Conservation (phyloP, 441 rosid genomes). For the Pelargonium cotyledonis region DNA sequence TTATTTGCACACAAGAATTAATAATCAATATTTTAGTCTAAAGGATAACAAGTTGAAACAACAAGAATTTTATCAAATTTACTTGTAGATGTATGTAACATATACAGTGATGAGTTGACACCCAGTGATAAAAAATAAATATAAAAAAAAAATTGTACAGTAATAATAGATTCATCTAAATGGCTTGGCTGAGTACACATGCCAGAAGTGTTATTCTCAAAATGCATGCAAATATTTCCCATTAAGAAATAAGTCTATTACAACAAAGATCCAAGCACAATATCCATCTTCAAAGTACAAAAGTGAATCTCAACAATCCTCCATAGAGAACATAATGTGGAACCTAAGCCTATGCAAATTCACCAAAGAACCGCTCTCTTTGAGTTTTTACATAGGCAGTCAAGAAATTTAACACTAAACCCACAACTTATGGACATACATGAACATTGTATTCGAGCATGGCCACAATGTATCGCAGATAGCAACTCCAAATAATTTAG, state of each 20-base stretch:
- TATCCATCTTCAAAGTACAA: background rate
- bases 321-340: background rate
- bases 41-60: background rate
- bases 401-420: background rate
- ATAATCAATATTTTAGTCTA: background rate
- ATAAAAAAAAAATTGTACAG: background rate
- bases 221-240: background rate
- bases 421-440: background rate
- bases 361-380: background rate
- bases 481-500: background rate
- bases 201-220: background rate
- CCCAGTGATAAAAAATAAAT: background rate
- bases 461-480: background rate
- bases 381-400: background rate
- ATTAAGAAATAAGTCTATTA: background rate
- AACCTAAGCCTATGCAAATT: background rate
- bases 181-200: background rate
- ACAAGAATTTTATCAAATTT: background rate
- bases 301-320: background rate
- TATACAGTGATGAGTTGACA: background rate
- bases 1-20: slow-evolving; percentile 7
- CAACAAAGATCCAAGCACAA: background rate
- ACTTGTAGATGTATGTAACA: background rate
- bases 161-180: background rate
- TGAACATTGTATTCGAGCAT: background rate